These are phyloP conservation scores for Metschnikowia rubicola DNA, from an alignment of 805 yeast genomes.

Conservation along the genomic window DNA sequence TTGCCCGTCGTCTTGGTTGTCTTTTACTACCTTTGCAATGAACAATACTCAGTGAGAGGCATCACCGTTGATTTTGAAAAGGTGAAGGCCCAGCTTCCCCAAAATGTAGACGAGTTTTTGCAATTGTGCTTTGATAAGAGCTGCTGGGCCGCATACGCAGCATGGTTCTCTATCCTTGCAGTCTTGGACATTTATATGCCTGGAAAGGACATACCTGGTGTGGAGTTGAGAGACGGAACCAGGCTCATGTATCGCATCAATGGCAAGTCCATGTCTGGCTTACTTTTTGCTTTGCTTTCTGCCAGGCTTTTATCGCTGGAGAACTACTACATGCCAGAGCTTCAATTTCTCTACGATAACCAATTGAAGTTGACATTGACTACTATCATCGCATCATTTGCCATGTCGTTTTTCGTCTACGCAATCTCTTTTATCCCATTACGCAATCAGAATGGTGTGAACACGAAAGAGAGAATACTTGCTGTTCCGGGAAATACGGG, in stretches of 20 bases:
- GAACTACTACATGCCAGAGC: constrained; percentile 66
- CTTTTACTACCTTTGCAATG: constrained; percentile 62
- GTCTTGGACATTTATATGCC: constrained; percentile 65
- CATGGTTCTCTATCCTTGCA: constrained; percentile 71
- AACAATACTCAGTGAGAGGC: constrained; percentile 51
- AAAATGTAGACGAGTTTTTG: constrained; percentile 19
- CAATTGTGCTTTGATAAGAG: constrained; percentile 38
- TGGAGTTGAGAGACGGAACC: constrained; percentile 71
- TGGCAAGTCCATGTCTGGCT: constrained; percentile 58
- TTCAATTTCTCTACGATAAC: constrained; percentile 70
- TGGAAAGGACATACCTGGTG: constrained; percentile 63
- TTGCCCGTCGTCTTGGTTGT: constrained; percentile 62
- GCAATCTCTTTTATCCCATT: constrained; percentile 63
- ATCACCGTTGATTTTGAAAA: constrained; percentile 38
- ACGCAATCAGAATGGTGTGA: constrained; percentile 45
- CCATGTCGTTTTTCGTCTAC: constrained; percentile 65
- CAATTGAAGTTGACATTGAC: constrained; percentile 61
- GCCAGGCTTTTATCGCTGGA: constrained; percentile 50
- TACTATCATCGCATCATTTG: constrained; percentile 59
- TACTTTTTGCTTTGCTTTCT: constrained; percentile 34
- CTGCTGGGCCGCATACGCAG: constrained; percentile 61
- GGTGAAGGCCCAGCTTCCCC: constrained; percentile 36
- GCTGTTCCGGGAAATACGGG: constrained; percentile 88
- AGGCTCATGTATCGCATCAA: constrained; percentile 73
- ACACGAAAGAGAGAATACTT: constrained; percentile 64